Evolutionary conservation across 1,284 basidiomycete species (phyloP).

Genomic region (Cryptococcus sp.): DNA sequence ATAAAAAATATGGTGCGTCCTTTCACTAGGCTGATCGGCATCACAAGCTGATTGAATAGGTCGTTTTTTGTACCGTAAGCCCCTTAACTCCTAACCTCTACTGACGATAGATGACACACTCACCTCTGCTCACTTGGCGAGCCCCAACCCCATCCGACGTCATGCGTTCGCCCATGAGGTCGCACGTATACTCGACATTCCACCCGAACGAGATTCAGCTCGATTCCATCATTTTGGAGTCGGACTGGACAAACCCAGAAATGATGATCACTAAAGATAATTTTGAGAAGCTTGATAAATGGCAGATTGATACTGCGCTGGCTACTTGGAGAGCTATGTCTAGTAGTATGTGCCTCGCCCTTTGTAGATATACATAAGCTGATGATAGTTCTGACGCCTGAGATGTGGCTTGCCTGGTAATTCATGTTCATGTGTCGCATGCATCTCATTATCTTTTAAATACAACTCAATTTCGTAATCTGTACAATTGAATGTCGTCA

Average conservation of each 20-base stretch:
- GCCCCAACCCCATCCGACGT: constrained; percentile 43
- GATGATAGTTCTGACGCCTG: constrained; percentile 27
- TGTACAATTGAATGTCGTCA: neutral
- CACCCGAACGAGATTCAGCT: constrained; percentile 28
- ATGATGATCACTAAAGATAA: constrained; percentile 15
- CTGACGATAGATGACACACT: constrained; percentile 46
- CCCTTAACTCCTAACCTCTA: constrained; percentile 5
- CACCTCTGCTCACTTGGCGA: constrained; percentile 62
- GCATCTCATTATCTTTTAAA: neutral
- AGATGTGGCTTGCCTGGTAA: constrained; percentile 36
- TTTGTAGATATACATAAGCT: neutral
- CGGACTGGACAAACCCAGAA: constrained; percentile 14
- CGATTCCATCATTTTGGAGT: constrained; percentile 18
- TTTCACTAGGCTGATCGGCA: constrained; percentile 1
- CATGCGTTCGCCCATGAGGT: constrained; percentile 29
- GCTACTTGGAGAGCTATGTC: constrained; percentile 33
- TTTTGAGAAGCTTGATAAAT: constrained; percentile 6
- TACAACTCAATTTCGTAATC: neutral
- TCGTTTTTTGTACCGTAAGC: constrained; percentile 65
- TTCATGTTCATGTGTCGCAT: neutral
- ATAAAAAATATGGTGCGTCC: constrained; percentile 68
- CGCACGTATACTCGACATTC: constrained; percentile 31
- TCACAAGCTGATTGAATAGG: constrained; percentile 50
- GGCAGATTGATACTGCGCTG: constrained; percentile 22
- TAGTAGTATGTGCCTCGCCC: constrained; percentile 20